A percentile compares a stretch with the other conserved stretches of the same genome.
Evolutionary conservation across 108 stramenopile species (phyloP).

Genomic region (Hondaea fermentalgiana): DNA sequence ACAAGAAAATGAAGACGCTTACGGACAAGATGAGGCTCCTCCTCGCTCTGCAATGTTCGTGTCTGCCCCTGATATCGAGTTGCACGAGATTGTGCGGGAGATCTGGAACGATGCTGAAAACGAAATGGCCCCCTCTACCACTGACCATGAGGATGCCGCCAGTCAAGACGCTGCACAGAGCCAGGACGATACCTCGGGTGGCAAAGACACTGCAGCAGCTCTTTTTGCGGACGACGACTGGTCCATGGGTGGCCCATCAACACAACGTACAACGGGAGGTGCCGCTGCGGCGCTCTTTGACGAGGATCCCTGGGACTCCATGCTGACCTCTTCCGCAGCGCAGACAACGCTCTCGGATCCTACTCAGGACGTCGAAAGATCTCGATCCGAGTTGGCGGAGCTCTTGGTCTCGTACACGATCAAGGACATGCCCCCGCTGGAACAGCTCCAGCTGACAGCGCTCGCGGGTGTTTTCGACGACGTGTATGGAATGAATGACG

Average conservation of each 20-base stretch:
- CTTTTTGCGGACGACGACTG: constrained; percentile 8
- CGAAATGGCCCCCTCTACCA: not conserved
- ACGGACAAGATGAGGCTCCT: not conserved
- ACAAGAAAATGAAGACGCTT: not conserved
- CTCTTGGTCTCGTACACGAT: not conserved
- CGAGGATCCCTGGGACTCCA: not conserved
- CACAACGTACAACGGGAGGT: not conserved
- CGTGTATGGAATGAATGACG: not conserved
- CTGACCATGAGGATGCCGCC: not conserved
- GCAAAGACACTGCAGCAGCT: not conserved
- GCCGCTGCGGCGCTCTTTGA: not conserved
- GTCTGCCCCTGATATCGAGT: not conserved
- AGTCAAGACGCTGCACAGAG: not conserved
- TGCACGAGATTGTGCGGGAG: not conserved
- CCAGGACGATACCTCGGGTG: no score
- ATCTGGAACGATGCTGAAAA: not conserved
- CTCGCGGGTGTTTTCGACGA: not conserved
- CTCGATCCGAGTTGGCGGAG: not conserved
- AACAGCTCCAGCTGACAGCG: not conserved
- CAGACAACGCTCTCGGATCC: not conserved
- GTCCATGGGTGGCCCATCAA: not conserved
- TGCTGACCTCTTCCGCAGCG: not conserved
- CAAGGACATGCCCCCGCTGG: not conserved
- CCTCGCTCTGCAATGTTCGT: not conserved
- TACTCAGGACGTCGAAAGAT: not conserved